These are phyloP conservation scores for Xylaria sp. DNA, from an alignment of 2,329 filamentous ascomycete genomes.

Conservation along the genomic window DNA sequence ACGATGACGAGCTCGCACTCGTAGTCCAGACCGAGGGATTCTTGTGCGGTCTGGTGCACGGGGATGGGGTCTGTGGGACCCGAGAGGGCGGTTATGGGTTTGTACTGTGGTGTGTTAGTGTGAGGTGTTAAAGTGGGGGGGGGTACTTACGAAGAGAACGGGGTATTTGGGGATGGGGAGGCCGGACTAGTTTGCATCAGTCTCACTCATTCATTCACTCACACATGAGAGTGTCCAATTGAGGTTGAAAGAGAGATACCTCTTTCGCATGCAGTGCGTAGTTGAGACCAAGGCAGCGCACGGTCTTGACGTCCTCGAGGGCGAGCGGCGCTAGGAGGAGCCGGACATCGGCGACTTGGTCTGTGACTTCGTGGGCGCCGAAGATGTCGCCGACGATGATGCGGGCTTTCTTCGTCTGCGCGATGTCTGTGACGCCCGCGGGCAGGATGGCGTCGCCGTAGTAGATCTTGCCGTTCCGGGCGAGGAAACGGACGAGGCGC, in stretches of 20 bases:
- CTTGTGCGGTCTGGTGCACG: slow-evolving; percentile 59
- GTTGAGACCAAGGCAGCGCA: slow-evolving; percentile 66
- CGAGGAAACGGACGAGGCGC: slow-evolving; percentile 69
- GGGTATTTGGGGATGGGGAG: slow-evolving; percentile 66
- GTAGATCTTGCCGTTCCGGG: slow-evolving; percentile 62
- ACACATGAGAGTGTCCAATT: not conserved
- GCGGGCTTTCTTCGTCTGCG: slow-evolving; percentile 54
- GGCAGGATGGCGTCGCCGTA: slow-evolving; percentile 72
- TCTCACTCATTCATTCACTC: too few relatives aligned
- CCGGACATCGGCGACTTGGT: slow-evolving; percentile 51
- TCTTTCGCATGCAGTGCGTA: slow-evolving; percentile 68
- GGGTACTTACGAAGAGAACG: slow-evolving; percentile 56
- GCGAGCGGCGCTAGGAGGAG: slow-evolving; percentile 60
- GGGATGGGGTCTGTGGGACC: slow-evolving; percentile 63
- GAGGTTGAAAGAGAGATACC: slow-evolving; percentile 29
- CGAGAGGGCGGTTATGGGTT: slow-evolving; percentile 60
- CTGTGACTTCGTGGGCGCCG: slow-evolving; percentile 57
- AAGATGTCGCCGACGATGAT: slow-evolving; percentile 64
- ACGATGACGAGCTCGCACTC: slow-evolving; percentile 73
- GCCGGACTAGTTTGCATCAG: slow-evolving; percentile 41
- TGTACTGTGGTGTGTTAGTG: slow-evolving; percentile 43
- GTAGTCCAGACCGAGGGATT: slow-evolving; percentile 64
- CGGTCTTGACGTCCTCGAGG: slow-evolving; percentile 56
- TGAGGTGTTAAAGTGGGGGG: not conserved
- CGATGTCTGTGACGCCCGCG: slow-evolving; percentile 52